Conservation (phyloP, 495 filamentous ascomycete genomes). For the Platismatia glauca region DNA sequence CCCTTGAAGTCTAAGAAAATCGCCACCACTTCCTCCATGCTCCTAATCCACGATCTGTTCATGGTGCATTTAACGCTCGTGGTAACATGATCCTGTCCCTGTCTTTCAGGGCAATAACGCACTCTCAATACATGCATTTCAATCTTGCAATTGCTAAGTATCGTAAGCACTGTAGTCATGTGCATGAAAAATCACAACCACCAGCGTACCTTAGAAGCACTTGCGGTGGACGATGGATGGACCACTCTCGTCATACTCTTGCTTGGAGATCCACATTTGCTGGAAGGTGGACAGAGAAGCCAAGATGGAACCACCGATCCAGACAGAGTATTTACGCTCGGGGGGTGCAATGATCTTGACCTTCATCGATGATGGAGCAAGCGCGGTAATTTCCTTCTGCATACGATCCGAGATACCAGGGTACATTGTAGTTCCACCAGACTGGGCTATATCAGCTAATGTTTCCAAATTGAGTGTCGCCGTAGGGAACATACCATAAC, state of each 20-base stretch:
- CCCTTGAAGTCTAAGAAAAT: slow-evolving; percentile 12
- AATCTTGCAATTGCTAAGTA: background rate
- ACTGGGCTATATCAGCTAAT: slow-evolving; percentile 42
- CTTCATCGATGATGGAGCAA: slow-evolving; percentile 92
- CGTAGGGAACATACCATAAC: slow-evolving; percentile 71
- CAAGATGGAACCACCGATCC: slow-evolving; percentile 99
- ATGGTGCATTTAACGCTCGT: slow-evolving; percentile 16
- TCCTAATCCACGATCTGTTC: slow-evolving; percentile 11
- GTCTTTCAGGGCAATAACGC: slow-evolving; percentile 6
- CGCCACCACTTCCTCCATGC: slow-evolving; percentile 8
- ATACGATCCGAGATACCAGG: slow-evolving; percentile 99
- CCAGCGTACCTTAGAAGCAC: slow-evolving; percentile 83
- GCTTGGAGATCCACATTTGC: slow-evolving; percentile 99
- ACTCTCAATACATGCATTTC: slow-evolving; percentile 9
- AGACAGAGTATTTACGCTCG: slow-evolving; percentile 84
- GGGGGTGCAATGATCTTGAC: slow-evolving; percentile 72
- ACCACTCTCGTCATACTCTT: slow-evolving; percentile 99
- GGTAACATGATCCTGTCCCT: slow-evolving; percentile 15
- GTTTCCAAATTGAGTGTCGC: background rate
- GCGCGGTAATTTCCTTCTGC: slow-evolving; percentile 99
- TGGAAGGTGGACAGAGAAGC: slow-evolving; percentile 99
- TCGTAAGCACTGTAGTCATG: background rate
- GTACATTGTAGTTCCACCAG: slow-evolving; percentile 99
- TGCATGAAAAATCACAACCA: background rate
- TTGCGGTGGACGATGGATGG: slow-evolving; percentile 99